Base-by-base conservation (phyloP, 805 yeast species). In the Citeromyces matritensis region DNA sequence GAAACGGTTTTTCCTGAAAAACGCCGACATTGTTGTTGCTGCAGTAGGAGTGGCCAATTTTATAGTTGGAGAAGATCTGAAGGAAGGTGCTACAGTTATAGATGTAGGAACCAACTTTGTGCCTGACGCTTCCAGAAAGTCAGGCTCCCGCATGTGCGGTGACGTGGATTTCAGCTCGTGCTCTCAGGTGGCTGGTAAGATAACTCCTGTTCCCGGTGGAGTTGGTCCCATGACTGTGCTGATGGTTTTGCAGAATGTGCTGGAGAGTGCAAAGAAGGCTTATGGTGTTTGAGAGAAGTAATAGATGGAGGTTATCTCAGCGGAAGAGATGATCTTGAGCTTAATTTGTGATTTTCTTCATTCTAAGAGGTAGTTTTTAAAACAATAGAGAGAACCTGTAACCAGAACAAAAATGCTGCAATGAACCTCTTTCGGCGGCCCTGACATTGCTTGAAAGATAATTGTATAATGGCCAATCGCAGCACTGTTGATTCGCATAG, bases 211-310 rank as follows among this genome's bases (percentile, higher is more conserved):
- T 34, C 98, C 98, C 23, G 97, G 97, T 50, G 97, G 97, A 44
- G 97, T 88, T 39, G 98, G 98, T 26, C 98, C 98, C 40, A 88
- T 88, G 97, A 88, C 98, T 17, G 96, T 88, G 30, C 95, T 95
- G 26, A 85, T 86, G 95, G 70, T 88, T 37, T 69, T 86, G 39
- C 69, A 78, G 40, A 88, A 91, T 48, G 88, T 88, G 8, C 62
- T 74, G 35, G 65, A 69, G 40, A 83, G 95, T 32, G 94, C 97
- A 13, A 51, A 51, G 21, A 17, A 17, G 21, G 21, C 21, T 17
- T 17, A 17, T 17, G 7, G 21, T 17, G 7, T 17, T 17, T 17
- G 21, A 5, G 5, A 17, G 21, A 17, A 17, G n/a, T n/a, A n/a
- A n/a, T n/a, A n/a, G n/a, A n/a, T n/a, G n/a, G n/a, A n/a, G n/a